Evolutionary conservation across 139 green algal genomes (phyloP).

Genomic region (Picochlorum sp.): DNA sequence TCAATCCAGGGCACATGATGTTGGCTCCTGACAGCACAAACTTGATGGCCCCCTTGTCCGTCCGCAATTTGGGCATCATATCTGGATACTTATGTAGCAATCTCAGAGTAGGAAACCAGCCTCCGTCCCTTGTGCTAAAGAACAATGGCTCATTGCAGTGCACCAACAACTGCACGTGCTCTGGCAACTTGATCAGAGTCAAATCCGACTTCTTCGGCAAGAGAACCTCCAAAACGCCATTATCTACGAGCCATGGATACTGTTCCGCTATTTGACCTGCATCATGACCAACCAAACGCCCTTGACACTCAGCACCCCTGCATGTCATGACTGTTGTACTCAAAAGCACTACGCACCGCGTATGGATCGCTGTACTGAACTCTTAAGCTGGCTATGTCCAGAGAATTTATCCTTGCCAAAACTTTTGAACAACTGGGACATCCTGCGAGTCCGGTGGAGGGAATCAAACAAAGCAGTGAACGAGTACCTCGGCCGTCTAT

Average conservation of each 20-base stretch:
- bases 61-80: conserved; percentile 66
- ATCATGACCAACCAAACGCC: conserved; percentile 9
- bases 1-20: conserved; percentile 99
- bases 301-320: background rate
- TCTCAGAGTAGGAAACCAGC: conserved; percentile 90
- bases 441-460: background rate
- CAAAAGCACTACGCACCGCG: conserved; percentile 4
- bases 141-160: conserved; percentile 79
- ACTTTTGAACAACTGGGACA: conserved; percentile 29
- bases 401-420: conserved; percentile 30
- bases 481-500: too few relatives aligned
- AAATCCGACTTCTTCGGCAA: conserved; percentile 93
- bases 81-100: conserved; percentile 77
- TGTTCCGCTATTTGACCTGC: conserved; percentile 74
- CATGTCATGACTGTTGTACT: background rate
- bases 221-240: conserved; percentile 75
- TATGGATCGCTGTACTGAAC: conserved; percentile 32
- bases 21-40: conserved; percentile 96
- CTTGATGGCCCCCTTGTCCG: conserved; percentile 93
- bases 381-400: conserved; percentile 27
- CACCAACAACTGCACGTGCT: conserved; percentile 78
- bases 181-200: conserved; percentile 78
- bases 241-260: conserved; percentile 79
- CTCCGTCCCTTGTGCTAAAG: conserved; percentile 82
- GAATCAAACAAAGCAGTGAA: background rate